Evolutionary conservation across 2,329 filamentous ascomycete genomes (phyloP).

Genomic region (Ophiostoma australiae): DNA sequence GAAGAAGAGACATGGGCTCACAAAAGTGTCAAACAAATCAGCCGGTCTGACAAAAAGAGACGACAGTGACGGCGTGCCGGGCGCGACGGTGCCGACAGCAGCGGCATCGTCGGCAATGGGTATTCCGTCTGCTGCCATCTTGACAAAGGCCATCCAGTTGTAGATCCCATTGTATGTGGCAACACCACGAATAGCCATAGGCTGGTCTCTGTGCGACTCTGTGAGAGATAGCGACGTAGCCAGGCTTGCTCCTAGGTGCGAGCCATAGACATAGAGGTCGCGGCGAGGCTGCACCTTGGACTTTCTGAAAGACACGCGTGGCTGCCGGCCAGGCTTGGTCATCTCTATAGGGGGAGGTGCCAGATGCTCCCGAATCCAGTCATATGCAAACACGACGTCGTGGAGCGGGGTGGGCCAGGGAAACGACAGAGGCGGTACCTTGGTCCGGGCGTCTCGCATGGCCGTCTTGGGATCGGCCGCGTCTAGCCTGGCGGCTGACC

Average conservation of each 20-base stretch:
- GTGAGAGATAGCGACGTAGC: slow-evolving; percentile 55
- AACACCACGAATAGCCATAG: slow-evolving; percentile 49
- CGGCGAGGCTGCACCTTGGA: slow-evolving; percentile 32
- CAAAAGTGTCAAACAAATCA: slow-evolving; percentile 56
- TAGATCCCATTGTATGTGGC: slow-evolving; percentile 57
- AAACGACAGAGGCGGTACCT: slow-evolving; percentile 29
- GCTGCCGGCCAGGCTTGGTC: background rate
- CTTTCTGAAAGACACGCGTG: background rate
- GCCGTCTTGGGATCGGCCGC: background rate
- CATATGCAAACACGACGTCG: slow-evolving; percentile 51
- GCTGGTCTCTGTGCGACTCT: slow-evolving; percentile 43
- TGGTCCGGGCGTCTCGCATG: background rate
- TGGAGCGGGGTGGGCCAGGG: slow-evolving; percentile 55
- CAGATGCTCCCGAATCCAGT: slow-evolving; percentile 47
- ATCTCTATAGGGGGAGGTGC: slow-evolving; percentile 32
- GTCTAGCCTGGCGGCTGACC: slow-evolving; percentile 34
- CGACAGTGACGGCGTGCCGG: slow-evolving; percentile 23
- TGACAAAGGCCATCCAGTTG: slow-evolving; percentile 56
- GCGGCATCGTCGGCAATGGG: slow-evolving; percentile 33
- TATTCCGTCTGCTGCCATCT: slow-evolving; percentile 26
- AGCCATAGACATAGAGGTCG: slow-evolving; percentile 50
- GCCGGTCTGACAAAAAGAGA: slow-evolving; percentile 46
- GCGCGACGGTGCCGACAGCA: slow-evolving; percentile 34
- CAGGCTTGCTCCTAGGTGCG: slow-evolving; percentile 54
- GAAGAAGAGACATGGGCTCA: slow-evolving; percentile 55